Evolutionary conservation across 208 protist genomes (phyloP).

Genomic region (Tritrichomonas foetus): DNA sequence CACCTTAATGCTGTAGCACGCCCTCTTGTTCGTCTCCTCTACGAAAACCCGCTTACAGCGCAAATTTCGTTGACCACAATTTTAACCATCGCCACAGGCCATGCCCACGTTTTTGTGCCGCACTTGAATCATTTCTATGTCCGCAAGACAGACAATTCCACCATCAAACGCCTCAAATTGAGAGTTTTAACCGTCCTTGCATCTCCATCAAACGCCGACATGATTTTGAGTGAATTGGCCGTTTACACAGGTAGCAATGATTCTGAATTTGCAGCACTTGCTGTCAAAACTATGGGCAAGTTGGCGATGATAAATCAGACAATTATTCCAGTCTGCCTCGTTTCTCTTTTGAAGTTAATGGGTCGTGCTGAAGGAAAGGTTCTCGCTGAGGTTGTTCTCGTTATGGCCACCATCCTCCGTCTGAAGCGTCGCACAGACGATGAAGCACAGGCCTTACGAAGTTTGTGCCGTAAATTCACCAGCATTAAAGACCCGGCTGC

Average conservation of each 20-base stretch:
- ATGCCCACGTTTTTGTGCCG: conserved; percentile 4
- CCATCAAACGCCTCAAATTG: neutral
- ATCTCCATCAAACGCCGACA: neutral
- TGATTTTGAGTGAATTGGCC: neutral
- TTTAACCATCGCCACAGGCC: neutral
- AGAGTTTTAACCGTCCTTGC: neutral
- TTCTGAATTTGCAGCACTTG: neutral
- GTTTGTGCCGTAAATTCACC: neutral
- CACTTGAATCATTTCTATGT: neutral
- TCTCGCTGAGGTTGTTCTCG: neutral
- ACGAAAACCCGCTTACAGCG: neutral
- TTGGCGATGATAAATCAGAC: neutral
- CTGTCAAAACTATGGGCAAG: neutral
- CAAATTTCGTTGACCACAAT: neutral
- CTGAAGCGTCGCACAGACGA: neutral
- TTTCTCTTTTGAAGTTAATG: neutral
- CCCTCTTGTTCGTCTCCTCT: neutral
- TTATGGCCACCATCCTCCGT: neutral
- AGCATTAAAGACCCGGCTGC: neutral
- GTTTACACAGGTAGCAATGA: neutral
- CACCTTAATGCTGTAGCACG: neutral
- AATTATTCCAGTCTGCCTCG: neutral
- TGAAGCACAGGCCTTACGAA: neutral
- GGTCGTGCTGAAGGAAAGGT: neutral
- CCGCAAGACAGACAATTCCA: neutral